Evolutionary conservation across 1,284 basidiomycete genomes (phyloP), one percentile per base, ranked within the genome.

Genomic region (Ustilago shanxiensis): DNA sequence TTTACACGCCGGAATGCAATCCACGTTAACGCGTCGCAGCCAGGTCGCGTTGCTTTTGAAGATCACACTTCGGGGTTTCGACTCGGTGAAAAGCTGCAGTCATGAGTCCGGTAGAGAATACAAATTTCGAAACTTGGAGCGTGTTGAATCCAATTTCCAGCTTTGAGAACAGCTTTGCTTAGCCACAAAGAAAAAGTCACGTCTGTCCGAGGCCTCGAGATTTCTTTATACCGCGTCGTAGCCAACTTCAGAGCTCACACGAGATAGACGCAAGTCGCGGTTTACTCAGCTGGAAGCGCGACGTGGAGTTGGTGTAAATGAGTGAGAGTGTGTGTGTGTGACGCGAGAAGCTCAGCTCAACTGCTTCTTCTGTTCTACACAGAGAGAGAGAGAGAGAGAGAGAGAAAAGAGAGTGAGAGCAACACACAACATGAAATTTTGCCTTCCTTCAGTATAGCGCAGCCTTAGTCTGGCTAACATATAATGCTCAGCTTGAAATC

Each of bases 371-470:
- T 33, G 31, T 33, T 33, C 31, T 33, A 6, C 31, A 11, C 41
- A 18, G 44, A 28, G 13, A 22, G 18, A 51, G 31, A 50, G 18
- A 57, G n/a, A 18, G 20, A 28, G 47, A 16, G 7, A 22, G 53
- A 70, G 68, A n/a, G n/a, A n/a, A 57, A 13, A 18, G 20, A 28
- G 47, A 16, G 7, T 18, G 53, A 70, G 68, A 71, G 68, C 68
- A 71, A 71, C 68, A 71, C 62, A 35, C 44, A 52, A 65, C 60
- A 61, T 55, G 35, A 59, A 60, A 49, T 60, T 66, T 65, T 58
- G n/a, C 53, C 56, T 33, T n/a, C n/a, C 57, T 28, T 31, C 57
- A 59, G 37, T 31, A 8, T 44, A 68, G 60, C 62, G 13, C 35
- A 37, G 14, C 14, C 35, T 11, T 18, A 28, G 20, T 5, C 51